Evolutionary conservation across 768 basidiomycete genomes (phyloP).

Genomic region (Bullera alba): DNA sequence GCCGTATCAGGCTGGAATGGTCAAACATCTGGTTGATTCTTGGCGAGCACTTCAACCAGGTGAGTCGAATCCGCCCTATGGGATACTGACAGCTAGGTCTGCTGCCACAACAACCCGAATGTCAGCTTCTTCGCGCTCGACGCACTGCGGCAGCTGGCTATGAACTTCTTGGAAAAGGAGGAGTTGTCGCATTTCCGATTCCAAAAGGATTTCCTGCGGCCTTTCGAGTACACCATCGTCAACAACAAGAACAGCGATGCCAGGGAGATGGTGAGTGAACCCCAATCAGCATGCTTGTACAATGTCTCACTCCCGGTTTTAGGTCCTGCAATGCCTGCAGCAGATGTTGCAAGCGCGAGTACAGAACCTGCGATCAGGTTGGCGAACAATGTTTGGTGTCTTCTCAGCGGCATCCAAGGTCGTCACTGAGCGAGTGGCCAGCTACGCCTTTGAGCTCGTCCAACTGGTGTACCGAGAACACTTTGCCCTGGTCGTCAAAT

Average conservation of each 20-base stretch:
- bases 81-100: slow-evolving; percentile 58
- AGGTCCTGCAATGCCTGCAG: slow-evolving; percentile 95
- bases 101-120: slow-evolving; percentile 94
- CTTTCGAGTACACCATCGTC: slow-evolving; percentile 96
- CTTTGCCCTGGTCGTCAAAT: slow-evolving; percentile 79
- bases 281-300: slow-evolving; percentile 7
- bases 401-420: slow-evolving; percentile 95
- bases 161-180: slow-evolving; percentile 98
- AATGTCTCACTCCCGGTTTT: neutral
- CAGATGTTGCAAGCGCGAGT: slow-evolving; percentile 97
- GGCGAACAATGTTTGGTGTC: slow-evolving; percentile 98
- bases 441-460: slow-evolving; percentile 91
- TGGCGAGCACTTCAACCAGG: slow-evolving; percentile 98
- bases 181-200: slow-evolving; percentile 97
- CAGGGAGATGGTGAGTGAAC: slow-evolving; percentile 73
- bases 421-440: slow-evolving; percentile 85
- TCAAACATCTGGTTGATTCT: slow-evolving; percentile 95
- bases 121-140: slow-evolving; percentile 96
- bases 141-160: slow-evolving; percentile 89
- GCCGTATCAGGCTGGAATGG: slow-evolving; percentile 95
- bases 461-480: slow-evolving; percentile 83
- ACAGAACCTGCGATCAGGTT: slow-evolving; percentile 92
- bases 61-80: slow-evolving; percentile 43
- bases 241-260: slow-evolving; percentile 94
- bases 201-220: slow-evolving; percentile 97